A percentile compares a stretch with the other conserved stretches of the same genome.
phyloP scores from a whole-genome alignment of 805 yeast species.

The Hanseniaspora taiwanica region DNA sequence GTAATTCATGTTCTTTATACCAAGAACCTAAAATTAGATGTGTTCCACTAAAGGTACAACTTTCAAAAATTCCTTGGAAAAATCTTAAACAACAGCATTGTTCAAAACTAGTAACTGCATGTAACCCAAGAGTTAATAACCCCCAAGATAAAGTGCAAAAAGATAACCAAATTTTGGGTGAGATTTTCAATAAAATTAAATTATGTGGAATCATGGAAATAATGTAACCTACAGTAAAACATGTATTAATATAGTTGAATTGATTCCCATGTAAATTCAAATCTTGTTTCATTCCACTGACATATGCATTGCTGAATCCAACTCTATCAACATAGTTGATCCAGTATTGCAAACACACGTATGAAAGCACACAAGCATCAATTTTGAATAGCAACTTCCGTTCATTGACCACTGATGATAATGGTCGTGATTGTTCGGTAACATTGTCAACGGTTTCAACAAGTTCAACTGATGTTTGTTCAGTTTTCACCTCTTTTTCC shows the following conservation, averaged over 20 bases:
- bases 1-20: conserved; percentile 36
- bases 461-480: background rate
- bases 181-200: conserved; percentile 34
- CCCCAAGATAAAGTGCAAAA: conserved; percentile 48
- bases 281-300: conserved; percentile 55
- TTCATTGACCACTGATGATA: conserved; percentile 1
- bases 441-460: background rate
- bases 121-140: conserved; percentile 36
- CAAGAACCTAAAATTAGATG: conserved; percentile 43
- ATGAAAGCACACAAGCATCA: conserved; percentile 21
- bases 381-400: conserved; percentile 16
- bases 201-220: conserved; percentile 53
- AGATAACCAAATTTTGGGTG: conserved; percentile 45
- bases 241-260: conserved; percentile 38
- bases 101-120: conserved; percentile 31
- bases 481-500: too few species aligned
- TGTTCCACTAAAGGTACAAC: conserved; percentile 41
- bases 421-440: too few species aligned
- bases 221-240: conserved; percentile 48
- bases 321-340: conserved; percentile 46
- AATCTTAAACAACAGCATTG: conserved; percentile 47
- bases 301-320: conserved; percentile 45
- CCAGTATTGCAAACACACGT: conserved; percentile 25
- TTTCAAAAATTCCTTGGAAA: conserved; percentile 48
- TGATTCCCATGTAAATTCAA: conserved; percentile 34